Base-by-base conservation (phyloP, 805 yeast species). In the Alloascoidea africana region DNA sequence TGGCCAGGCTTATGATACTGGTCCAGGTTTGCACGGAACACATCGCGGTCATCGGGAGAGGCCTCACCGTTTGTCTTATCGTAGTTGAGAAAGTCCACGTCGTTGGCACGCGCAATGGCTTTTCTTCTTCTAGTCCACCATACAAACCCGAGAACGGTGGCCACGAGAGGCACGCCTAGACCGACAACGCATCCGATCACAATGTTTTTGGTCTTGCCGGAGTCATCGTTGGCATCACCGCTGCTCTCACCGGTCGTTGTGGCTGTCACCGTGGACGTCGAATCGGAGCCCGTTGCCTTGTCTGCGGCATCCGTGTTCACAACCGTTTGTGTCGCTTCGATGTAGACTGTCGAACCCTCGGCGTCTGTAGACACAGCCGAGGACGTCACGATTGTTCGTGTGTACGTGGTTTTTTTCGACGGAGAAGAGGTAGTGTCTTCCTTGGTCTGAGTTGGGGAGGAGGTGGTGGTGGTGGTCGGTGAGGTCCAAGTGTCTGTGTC, bases 151-250 rank as follows among this genome's bases (percentile, higher is more conserved):
- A 58, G 55, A 4, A 55, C 62, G 3, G 61, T 62, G 32, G 62
- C 39, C 2, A 64, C 54, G n/a, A 75, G 50, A 0, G 87, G 82
- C 1, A 76, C 73, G 37, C 83, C 83, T 11, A 80, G 67, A 39
- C 86, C 86, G 4, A 78, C 77, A 18, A 73, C 77, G 41, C 76
- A 74, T 30, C 86, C 86, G 37, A 76, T 65, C 17, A 78, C 71
- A 27, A 77, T 66, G 39, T 66, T 67, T 39, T 69, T 63, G 41
- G 68, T 55, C 36, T 67, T 64, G 11, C 60, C 48, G 1, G 76
- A 63, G 4, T 74, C 54, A 23, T n/a, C 30, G n/a, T n/a, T n/a
- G 30, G 13, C n/a, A 23, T n/a, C n/a, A 8, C 13, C 30, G 8
- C 13, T 23, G n/a, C 30, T 23, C n/a, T 8, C 8, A n/a, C n/a